Percentiles rank a stretch among this genome's conserved stretches.
phyloP scores from a whole-genome alignment of 345 rosid genomes.

The Cardamine chenopodiifolia region DNA sequence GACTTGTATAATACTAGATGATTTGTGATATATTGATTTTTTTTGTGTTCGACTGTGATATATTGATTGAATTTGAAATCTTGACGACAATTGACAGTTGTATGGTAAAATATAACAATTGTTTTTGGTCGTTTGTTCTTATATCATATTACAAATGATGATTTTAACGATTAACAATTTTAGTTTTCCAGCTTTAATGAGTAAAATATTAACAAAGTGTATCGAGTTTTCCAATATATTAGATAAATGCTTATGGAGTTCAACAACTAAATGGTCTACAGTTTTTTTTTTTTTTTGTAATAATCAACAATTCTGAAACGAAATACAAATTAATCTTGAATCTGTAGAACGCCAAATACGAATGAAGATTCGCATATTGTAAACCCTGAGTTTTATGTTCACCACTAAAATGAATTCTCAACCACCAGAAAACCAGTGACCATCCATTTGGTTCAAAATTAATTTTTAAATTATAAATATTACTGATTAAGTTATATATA shows the following conservation, averaged over 20 bases:
- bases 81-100: constrained; percentile 7
- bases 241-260: not conserved
- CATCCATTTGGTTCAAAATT: not conserved
- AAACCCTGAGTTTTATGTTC: not conserved
- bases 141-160: not conserved
- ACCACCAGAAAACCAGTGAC: not conserved
- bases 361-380: not conserved
- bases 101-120: not conserved
- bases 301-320: not conserved
- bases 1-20: not conserved
- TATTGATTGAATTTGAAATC: not conserved
- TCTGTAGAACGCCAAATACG: not conserved
- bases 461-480: not conserved
- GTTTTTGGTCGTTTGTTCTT: no score
- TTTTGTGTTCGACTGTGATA: no score
- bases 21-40: not conserved
- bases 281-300: not conserved
- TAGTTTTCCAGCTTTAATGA: no score
- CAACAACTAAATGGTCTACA: not conserved
- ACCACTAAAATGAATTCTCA: not conserved
- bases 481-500: not conserved
- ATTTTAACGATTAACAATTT: not conserved
- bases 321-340: not conserved
- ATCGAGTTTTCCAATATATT: not conserved
- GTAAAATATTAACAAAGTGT: not conserved